Conservation (phyloP, 2,329 filamentous ascomycete genomes). For the Cordyceps militaris region DNA sequence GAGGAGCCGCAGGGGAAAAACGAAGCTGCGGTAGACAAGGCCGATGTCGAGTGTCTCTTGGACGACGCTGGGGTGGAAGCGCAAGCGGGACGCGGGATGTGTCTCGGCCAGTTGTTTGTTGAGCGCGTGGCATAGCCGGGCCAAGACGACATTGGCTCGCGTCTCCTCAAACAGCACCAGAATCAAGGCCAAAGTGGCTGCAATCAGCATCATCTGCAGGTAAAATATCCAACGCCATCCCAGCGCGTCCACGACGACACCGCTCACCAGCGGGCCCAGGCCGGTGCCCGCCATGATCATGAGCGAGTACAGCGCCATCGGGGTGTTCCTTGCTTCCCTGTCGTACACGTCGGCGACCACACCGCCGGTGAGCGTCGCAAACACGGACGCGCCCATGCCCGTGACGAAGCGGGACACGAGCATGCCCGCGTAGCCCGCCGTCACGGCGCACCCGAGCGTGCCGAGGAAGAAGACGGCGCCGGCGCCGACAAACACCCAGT, state of each 20-base stretch:
- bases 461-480: slow-evolving; percentile 65
- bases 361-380: slow-evolving; percentile 84
- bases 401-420: slow-evolving; percentile 67
- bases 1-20: slow-evolving; percentile 76
- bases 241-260: slow-evolving; percentile 51
- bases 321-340: slow-evolving; percentile 70
- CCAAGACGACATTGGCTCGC: neutral
- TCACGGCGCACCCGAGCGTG: slow-evolving; percentile 66
- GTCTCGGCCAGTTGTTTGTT: neutral
- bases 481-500: slow-evolving; percentile 70
- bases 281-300: slow-evolving; percentile 72
- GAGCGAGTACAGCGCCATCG: slow-evolving; percentile 85
- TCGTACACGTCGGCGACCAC: slow-evolving; percentile 82
- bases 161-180: neutral
- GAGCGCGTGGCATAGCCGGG: neutral
- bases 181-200: slow-evolving; percentile 52
- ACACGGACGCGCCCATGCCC: slow-evolving; percentile 67
- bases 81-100: neutral
- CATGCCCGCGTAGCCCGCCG: slow-evolving; percentile 63
- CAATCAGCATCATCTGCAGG: slow-evolving; percentile 67
- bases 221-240: slow-evolving; percentile 85
- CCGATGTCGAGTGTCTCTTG: neutral
- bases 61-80: neutral
- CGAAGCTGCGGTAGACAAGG: slow-evolving; percentile 33
- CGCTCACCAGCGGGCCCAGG: slow-evolving; percentile 64